Percentiles rank a stretch among this genome's conserved stretches.
phyloP scores from a whole-genome alignment of 139 green algal species.

The Trebouxia sp. region DNA sequence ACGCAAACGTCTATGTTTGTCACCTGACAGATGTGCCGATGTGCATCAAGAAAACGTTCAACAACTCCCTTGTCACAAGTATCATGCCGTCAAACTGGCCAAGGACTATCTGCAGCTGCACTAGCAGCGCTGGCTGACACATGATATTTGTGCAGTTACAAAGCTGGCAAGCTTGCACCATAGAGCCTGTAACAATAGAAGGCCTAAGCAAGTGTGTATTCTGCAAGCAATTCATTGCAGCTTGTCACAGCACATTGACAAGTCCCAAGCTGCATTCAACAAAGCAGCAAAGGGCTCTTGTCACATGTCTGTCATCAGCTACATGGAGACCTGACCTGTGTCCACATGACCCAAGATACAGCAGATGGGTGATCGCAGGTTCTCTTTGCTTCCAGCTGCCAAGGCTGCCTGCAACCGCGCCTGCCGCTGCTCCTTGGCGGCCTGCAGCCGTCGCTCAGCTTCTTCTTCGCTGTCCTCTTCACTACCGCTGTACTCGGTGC shows the following conservation, averaged over 20 bases:
- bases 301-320: background rate
- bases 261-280: too few species aligned
- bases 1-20: too few species aligned
- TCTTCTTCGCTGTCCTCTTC: constrained; percentile 76
- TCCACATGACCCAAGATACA: constrained; percentile 99
- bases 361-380: constrained; percentile 97
- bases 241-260: too few species aligned
- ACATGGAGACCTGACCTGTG: constrained; percentile 62
- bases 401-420: constrained; percentile 61
- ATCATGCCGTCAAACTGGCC: too few species aligned
- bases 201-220: too few species aligned
- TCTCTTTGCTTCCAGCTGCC: constrained; percentile 54
- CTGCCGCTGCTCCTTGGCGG: constrained; percentile 61
- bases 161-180: background rate
- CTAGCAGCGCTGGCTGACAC: too few species aligned
- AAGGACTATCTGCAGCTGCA: too few species aligned
- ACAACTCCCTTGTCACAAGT: too few species aligned
- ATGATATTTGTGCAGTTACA: background rate
- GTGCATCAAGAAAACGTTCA: too few species aligned
- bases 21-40: too few species aligned
- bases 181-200: too few species aligned
- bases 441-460: constrained; percentile 46
- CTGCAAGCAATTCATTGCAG: too few species aligned
- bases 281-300: background rate
- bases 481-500: constrained; percentile 50